phyloP scores from a whole-genome alignment of 495 filamentous ascomycete genomes.

The Aspergillus leporis region DNA sequence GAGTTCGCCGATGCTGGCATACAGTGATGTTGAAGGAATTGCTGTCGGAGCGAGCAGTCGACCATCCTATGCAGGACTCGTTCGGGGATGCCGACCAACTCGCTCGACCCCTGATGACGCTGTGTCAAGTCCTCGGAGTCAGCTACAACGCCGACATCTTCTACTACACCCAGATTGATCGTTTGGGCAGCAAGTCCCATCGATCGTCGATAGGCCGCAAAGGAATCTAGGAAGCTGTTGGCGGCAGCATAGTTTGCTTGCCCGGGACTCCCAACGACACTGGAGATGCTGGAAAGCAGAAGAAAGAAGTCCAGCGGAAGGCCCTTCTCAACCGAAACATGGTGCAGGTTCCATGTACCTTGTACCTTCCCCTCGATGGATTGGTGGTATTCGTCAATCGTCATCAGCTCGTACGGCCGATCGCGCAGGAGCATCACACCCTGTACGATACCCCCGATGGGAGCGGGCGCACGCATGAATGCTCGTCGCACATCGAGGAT shows the following conservation, averaged over 20 bases:
- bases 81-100: constrained; percentile 4
- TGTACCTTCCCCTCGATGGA: constrained; percentile 10
- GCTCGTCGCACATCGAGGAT: constrained; percentile 12
- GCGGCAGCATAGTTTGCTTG: constrained; percentile 20
- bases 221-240: constrained; percentile 16
- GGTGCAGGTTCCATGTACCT: constrained; percentile 17
- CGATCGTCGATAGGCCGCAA: constrained; percentile 6
- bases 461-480: constrained; percentile 4
- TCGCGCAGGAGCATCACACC: constrained; percentile 17
- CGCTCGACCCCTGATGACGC: neutral
- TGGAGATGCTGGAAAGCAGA: constrained; percentile 14
- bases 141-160: constrained; percentile 14
- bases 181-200: constrained; percentile 8
- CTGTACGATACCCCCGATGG: constrained; percentile 11
- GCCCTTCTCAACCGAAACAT: constrained; percentile 6
- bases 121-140: neutral
- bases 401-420: constrained; percentile 16
- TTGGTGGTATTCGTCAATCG: constrained; percentile 11
- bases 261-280: constrained; percentile 11
- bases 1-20: neutral
- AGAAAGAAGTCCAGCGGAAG: constrained; percentile 14
- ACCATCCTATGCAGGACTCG: constrained; percentile 4
- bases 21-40: neutral
- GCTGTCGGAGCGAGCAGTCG: constrained; percentile 2
- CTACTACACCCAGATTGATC: constrained; percentile 11